Evolutionary conservation across 495 filamentous ascomycete genomes (phyloP).

Genomic region (Bathelium albidoporum): DNA sequence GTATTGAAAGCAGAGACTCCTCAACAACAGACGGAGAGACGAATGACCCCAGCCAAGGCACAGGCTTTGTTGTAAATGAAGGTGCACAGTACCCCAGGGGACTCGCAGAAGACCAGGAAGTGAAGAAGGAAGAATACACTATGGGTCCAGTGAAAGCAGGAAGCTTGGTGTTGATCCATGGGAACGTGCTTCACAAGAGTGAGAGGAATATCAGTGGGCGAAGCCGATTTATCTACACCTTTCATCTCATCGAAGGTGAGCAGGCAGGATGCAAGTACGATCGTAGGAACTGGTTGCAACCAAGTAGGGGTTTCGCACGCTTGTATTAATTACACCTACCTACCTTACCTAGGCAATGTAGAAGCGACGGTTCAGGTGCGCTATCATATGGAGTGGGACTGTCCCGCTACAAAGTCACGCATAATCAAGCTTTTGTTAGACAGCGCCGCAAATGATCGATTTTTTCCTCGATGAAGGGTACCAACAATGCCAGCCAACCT

Average conservation of each 20-base stretch:
- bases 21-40: not conserved
- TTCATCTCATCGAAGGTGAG: slow-evolving; percentile 89
- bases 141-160: slow-evolving; percentile 77
- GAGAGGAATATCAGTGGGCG: slow-evolving; percentile 75
- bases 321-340: not conserved
- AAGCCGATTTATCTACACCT: slow-evolving; percentile 93
- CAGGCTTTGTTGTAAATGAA: slow-evolving; percentile 46
- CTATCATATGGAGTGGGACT: too few relatives aligned
- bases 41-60: slow-evolving; percentile 13
- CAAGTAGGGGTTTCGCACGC: slow-evolving; percentile 59
- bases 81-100: slow-evolving; percentile 38
- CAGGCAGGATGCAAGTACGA: slow-evolving; percentile 54
- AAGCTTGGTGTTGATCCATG: slow-evolving; percentile 85
- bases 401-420: too few relatives aligned
- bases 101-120: slow-evolving; percentile 23
- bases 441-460: too few relatives aligned
- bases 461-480: too few relatives aligned
- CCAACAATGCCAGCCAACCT: too few relatives aligned
- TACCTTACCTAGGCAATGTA: too few relatives aligned
- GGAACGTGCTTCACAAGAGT: slow-evolving; percentile 93
- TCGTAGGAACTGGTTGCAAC: slow-evolving; percentile 85
- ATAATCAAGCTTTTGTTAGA: too few relatives aligned
- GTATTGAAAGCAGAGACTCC: slow-evolving; percentile 31
- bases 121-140: slow-evolving; percentile 47
- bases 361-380: too few relatives aligned